phyloP scores from a whole-genome alignment of 176 grass and related monocot species.

The Phoenix roebelenii region DNA sequence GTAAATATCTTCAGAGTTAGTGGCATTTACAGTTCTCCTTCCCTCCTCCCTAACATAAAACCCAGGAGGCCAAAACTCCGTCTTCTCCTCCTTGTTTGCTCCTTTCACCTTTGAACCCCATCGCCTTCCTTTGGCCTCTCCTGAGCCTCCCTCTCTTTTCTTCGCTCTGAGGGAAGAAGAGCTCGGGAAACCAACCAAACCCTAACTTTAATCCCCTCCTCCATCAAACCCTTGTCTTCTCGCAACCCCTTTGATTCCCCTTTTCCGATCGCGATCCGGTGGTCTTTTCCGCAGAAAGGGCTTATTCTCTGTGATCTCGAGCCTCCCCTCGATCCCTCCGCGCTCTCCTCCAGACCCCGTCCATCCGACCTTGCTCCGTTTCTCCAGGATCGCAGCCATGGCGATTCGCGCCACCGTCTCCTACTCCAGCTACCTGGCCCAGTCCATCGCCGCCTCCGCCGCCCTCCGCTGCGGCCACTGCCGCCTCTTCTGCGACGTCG shows the following conservation, averaged over 20 bases:
- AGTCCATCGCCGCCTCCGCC: constrained; percentile 48
- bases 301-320: constrained; percentile 5
- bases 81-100: no score
- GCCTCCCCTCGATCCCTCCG: constrained; percentile 3
- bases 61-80: no score
- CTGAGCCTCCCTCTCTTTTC: background rate
- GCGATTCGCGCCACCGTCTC: constrained; percentile 85
- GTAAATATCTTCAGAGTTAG: no score
- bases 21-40: no score
- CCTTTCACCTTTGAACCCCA: no score
- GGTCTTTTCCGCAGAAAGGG: constrained; percentile 7
- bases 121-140: no score
- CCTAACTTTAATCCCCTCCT: background rate
- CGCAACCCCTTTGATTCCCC: constrained; percentile 17
- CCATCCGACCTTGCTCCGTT: constrained; percentile 26
- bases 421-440: constrained; percentile 74
- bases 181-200: background rate
- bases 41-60: no score
- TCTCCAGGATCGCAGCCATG: constrained; percentile 40
- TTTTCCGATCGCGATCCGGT: constrained; percentile 16
- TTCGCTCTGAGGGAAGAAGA: background rate
- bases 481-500: constrained; percentile 36
- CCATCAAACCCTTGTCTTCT: background rate
- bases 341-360: background rate
- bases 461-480: constrained; percentile 42